Evolutionary conservation across 78 protist species (phyloP).

Genomic region (Dictyostelium brefeldianum): DNA sequence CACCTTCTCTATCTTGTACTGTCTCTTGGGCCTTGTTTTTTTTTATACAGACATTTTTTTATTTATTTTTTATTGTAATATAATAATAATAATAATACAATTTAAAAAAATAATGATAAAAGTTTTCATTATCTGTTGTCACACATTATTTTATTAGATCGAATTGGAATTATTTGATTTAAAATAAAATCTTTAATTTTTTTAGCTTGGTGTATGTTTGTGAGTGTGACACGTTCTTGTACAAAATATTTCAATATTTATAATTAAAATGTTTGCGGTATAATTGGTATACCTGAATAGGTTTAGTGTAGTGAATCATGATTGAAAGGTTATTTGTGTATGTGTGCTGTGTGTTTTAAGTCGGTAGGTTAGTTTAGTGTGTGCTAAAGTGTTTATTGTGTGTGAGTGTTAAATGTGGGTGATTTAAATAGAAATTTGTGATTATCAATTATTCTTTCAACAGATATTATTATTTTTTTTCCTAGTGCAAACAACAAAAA

Average conservation of each 20-base stretch:
- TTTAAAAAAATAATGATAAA: background rate
- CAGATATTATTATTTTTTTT: background rate
- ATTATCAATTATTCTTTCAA: background rate
- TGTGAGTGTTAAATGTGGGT: background rate
- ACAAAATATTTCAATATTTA: background rate
- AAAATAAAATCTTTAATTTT: slow-evolving; percentile 1
- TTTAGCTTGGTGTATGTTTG: background rate
- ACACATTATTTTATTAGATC: slow-evolving; percentile 17
- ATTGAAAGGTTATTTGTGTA: background rate
- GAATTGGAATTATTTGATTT: slow-evolving; percentile 16
- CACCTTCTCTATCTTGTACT: too few relatives aligned
- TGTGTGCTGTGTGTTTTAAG: background rate
- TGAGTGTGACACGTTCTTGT: background rate
- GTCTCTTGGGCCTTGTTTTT: too few relatives aligned
- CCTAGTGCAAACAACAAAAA: background rate
- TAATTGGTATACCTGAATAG: background rate
- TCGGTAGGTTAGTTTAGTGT: background rate
- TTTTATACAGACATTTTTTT: too few relatives aligned
- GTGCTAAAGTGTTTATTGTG: background rate
- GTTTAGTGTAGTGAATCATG: background rate
- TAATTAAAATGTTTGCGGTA: background rate
- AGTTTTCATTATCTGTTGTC: slow-evolving; percentile 8
- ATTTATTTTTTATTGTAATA: too few relatives aligned
- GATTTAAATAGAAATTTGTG: background rate
- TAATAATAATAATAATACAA: background rate